Evolutionary conservation across 192 early-diverging fungal species (phyloP), one percentile per base, ranked within the genome.

Genomic region (Backusella mclennaniae): DNA sequence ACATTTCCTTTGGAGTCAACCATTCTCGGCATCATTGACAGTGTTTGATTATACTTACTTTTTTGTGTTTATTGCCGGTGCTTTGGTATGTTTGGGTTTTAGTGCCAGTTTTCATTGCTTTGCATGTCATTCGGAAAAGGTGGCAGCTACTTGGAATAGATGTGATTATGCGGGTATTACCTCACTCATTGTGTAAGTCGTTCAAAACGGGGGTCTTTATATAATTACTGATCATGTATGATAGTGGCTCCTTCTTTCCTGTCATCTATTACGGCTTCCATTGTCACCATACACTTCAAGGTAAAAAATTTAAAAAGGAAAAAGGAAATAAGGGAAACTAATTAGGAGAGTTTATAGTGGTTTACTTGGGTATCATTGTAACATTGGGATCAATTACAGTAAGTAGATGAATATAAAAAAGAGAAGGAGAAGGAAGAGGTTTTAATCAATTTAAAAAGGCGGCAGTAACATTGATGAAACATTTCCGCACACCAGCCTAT

Each of bases 121-220:
- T 53, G 87, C 87, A 7, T 97, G 95, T 79, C 96, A 97, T 82
- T 97, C 96, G 56, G 88, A 89, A 49, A 76, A 71, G 4, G 91
- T 95, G 31, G 86, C 88, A 69, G 83, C 82, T 69, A 80, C 80
- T 4, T 96, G 93, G 92, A 98, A 96, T 86, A 90, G 94, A 79
- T 93, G 93, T 71, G 97, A 97, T 82, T 98, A 97, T 87, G 87
- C 93, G 23, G 96, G 96, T 14, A 98, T 97, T 74, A 93, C 95
- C 31, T 78, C 89, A 21, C 85, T 97, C 52, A 96, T 95, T 67
- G 88, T 92, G 76, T 89, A 78, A 74, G 85, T 84, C 52, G 19
- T 15, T 44, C 14, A 67, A 8, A 59, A 4, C 7, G n/a, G n/a
- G 5, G 17, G 23, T 26, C 3, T 12, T 53, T 6, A 21, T 53